Conservation (phyloP, 495 filamentous ascomycete genomes). For the Bombardia bombarda region DNA sequence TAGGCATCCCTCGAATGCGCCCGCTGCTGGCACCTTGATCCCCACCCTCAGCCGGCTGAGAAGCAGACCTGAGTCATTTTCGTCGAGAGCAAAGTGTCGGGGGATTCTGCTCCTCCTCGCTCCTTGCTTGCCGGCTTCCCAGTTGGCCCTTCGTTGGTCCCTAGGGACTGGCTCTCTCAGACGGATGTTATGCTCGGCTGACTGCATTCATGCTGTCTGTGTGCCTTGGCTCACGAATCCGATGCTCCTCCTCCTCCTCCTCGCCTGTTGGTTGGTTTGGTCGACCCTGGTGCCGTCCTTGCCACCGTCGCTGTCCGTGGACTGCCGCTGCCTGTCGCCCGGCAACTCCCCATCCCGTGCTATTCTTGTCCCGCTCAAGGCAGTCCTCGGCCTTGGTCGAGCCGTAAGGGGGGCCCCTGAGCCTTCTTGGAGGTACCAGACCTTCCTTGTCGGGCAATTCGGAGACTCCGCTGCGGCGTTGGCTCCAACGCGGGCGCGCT, state of each 20-base stretch:
- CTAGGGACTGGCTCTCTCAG: not conserved
- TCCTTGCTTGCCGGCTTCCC: not conserved
- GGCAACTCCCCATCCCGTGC: constrained; percentile 1
- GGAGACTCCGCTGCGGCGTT: constrained; percentile 1
- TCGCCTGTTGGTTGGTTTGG: not conserved
- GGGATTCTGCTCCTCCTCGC: constrained; percentile 1
- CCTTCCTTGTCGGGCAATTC: constrained; percentile 3
- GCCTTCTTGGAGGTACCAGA: constrained; percentile 3
- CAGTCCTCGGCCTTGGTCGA: constrained; percentile 1
- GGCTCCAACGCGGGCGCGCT: not conserved
- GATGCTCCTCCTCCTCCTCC: constrained; percentile 5
- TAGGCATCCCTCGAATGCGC: constrained; percentile 1
- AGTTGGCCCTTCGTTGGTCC: not conserved
- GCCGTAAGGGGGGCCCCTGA: constrained; percentile 2
- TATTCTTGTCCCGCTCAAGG: not conserved
- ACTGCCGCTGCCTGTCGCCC: not conserved
- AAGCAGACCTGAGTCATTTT: not conserved
- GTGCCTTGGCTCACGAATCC: constrained; percentile 1
- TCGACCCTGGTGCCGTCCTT: not conserved
- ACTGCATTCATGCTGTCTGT: constrained; percentile 1
- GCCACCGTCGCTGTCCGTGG: not conserved
- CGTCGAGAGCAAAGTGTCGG: not conserved
- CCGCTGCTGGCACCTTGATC: not conserved
- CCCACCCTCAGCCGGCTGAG: not conserved
- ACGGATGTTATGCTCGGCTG: constrained; percentile 2